Evolutionary conservation across 208 protist species (phyloP), one percentile per base, ranked within the genome.

Genomic region (Leishmania tropica): DNA sequence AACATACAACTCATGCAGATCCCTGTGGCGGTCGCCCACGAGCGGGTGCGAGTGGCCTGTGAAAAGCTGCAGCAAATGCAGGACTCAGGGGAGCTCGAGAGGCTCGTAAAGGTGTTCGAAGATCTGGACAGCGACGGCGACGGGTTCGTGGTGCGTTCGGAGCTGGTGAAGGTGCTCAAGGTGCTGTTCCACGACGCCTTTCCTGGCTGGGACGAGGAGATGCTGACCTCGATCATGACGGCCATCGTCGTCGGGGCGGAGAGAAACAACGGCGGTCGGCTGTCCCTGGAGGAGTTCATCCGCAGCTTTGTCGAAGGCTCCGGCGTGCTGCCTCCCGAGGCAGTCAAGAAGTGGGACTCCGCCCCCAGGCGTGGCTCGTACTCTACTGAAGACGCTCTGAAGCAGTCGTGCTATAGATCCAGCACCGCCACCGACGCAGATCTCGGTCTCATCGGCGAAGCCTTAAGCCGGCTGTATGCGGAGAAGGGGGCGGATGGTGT

Each of bases 231-330:
- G 42, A 85, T 97, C 19, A 95, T 97, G 86, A 90, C 87, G 53
- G 90, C 94, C 56, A 85, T 93, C 72, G 88, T 94, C 21, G 81
- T 88, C 0, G 89, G 89, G 24, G 89, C 90, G 1, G 92, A 88
- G 56, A 92, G 84, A 60, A 79, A 85, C 74, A 76, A 72, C 42
- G 73, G 79, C 17, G 87, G 80, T 35, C 88, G 85, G 58, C 78
- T 95, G 58, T 90, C 87, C 28, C 60, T 94, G 48, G 90, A 96
- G 19, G 89, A 94, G 45, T 95, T 95, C 85, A 89, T 94, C 28
- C 86, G 76, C 17, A 90, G 86, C 86, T 95, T 94, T 76, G 79
- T 83, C 2, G 89, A 95, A 56, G 90, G 88, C 6, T 75, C 87
- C n/a, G 87, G 83, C 6, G 75, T 86, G 10, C 17, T 88, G 28